Evolutionary conservation across 202 grass and related monocot species (phyloP).

Genomic region (Schoenoplectus tabernaemontani): DNA sequence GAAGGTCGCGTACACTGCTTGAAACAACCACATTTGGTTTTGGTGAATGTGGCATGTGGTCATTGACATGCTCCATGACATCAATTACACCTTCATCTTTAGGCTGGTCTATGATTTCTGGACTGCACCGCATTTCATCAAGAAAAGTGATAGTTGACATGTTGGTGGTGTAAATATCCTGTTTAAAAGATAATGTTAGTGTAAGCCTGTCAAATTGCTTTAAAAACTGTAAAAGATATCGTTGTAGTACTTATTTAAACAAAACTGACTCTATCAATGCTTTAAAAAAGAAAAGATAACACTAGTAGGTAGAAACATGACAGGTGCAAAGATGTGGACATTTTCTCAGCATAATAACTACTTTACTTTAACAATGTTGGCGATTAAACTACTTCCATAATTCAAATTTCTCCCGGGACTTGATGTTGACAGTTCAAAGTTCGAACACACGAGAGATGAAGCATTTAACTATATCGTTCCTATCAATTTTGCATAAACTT

Average conservation of each 20-base stretch:
- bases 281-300: background rate
- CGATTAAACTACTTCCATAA: background rate
- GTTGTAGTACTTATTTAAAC: background rate
- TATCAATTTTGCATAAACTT: too few relatives aligned
- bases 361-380: background rate
- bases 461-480: too few relatives aligned
- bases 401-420: background rate
- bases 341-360: background rate
- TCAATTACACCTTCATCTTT: slow-evolving; percentile 76
- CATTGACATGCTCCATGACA: slow-evolving; percentile 52
- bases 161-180: background rate
- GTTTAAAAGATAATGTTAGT: background rate
- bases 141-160: slow-evolving; percentile 63
- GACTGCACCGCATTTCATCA: slow-evolving; percentile 42
- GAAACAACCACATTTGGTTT: slow-evolving; percentile 69
- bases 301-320: background rate
- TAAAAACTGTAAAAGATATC: background rate
- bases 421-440: background rate
- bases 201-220: background rate
- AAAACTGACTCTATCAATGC: background rate
- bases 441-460: too few relatives aligned
- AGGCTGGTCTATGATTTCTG: slow-evolving; percentile 64
- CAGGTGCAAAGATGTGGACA: background rate
- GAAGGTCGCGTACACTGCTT: slow-evolving; percentile 76
- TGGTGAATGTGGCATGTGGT: slow-evolving; percentile 54